A percentile compares a stretch with the other conserved stretches of the same genome.
phyloP scores from a whole-genome alignment of 2,329 filamentous ascomycete species.

The Pseudonectria foliicola region DNA sequence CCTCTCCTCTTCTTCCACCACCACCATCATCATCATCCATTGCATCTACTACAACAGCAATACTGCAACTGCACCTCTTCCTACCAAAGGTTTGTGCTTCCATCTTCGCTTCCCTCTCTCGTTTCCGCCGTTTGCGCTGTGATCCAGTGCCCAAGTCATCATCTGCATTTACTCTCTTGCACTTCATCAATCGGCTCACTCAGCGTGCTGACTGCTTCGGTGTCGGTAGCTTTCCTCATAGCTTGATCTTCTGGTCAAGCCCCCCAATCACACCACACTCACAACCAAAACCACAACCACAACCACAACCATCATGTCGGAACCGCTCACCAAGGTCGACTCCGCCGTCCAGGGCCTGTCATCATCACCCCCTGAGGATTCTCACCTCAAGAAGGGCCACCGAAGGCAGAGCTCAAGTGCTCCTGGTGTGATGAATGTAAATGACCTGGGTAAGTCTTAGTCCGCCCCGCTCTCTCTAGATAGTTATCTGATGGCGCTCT shows the following conservation, averaged over 20 bases:
- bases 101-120: not conserved
- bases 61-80: slow-evolving; percentile 16
- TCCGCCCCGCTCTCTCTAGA: slow-evolving; percentile 1
- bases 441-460: slow-evolving; percentile 66
- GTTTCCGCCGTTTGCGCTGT: not conserved
- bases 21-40: too few relatives aligned
- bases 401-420: slow-evolving; percentile 67
- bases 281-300: slow-evolving; percentile 13
- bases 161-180: slow-evolving; percentile 6
- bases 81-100: slow-evolving; percentile 11
- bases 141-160: not conserved
- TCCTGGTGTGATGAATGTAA: slow-evolving; percentile 65
- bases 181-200: not conserved
- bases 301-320: slow-evolving; percentile 27
- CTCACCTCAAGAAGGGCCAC: slow-evolving; percentile 40
- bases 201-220: too few relatives aligned
- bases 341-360: slow-evolving; percentile 78
- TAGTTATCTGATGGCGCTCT: slow-evolving; percentile 8
- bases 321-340: slow-evolving; percentile 78
- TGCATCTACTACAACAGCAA: slow-evolving; percentile 14
- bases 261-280: slow-evolving; percentile 7
- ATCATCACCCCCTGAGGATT: slow-evolving; percentile 52
- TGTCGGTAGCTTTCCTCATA: slow-evolving; percentile 1
- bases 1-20: slow-evolving; percentile 21
- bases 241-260: slow-evolving; percentile 16